These are phyloP conservation scores for Diaporthe nobilis DNA, from an alignment of 2,329 filamentous ascomycete genomes.

Conservation along the genomic window DNA sequence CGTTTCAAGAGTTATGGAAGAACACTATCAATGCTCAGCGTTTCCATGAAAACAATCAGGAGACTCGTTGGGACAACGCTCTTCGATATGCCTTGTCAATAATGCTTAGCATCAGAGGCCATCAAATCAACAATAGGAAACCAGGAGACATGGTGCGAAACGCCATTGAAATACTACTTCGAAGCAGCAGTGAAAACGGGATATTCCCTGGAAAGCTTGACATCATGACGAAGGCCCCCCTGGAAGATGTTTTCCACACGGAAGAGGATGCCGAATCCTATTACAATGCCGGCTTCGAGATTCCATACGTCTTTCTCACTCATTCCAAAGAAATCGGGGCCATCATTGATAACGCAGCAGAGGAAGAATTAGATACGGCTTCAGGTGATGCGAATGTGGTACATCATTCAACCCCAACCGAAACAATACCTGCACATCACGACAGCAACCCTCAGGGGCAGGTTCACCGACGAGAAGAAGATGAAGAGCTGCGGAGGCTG, in stretches of 20 bases:
- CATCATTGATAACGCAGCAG: rapidly evolving
- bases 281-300: neutral
- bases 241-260: neutral
- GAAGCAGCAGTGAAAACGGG: neutral
- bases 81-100: slow-evolving; percentile 41
- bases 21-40: slow-evolving; percentile 39
- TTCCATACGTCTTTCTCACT: slow-evolving; percentile 11
- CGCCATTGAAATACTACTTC: neutral
- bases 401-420: neutral
- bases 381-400: neutral
- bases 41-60: slow-evolving; percentile 35
- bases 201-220: neutral
- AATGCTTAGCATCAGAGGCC: slow-evolving; percentile 8
- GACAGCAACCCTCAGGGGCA: neutral
- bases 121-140: neutral
- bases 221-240: neutral
- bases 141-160: neutral
- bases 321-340: neutral
- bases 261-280: neutral
- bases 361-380: neutral
- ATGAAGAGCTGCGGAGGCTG: neutral
- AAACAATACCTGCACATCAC: neutral
- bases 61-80: slow-evolving; percentile 38
- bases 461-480: neutral
- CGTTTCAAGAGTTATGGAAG: slow-evolving; percentile 36